These are phyloP conservation scores for Claviceps capensis DNA, from an alignment of 2,329 filamentous ascomycete species.

Conservation along the genomic window DNA sequence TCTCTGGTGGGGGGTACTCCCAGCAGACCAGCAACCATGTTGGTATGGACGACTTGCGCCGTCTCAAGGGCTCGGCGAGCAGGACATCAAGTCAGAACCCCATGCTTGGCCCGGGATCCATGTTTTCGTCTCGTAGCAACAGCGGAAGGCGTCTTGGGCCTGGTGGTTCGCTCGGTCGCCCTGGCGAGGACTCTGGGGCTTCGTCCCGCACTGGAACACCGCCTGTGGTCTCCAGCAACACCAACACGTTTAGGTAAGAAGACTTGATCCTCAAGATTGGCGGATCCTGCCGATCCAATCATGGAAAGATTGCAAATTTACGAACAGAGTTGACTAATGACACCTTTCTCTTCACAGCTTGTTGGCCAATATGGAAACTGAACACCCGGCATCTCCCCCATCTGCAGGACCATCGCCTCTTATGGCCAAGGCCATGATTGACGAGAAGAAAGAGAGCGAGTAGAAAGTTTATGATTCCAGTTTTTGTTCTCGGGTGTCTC, in stretches of 20 bases:
- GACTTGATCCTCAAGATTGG: background rate
- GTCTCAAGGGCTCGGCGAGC: slow-evolving; percentile 54
- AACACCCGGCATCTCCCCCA: slow-evolving; percentile 55
- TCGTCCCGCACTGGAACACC: slow-evolving; percentile 87
- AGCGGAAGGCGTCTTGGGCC: slow-evolving; percentile 74
- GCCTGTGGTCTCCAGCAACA: slow-evolving; percentile 41
- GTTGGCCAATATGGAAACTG: slow-evolving; percentile 47
- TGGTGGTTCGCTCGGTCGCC: slow-evolving; percentile 56
- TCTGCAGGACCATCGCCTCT: slow-evolving; percentile 54
- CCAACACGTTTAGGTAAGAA: slow-evolving; percentile 87
- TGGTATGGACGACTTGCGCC: slow-evolving; percentile 79
- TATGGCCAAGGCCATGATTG: slow-evolving; percentile 47
- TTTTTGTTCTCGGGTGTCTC: slow-evolving; percentile 20
- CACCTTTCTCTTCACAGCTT: slow-evolving; percentile 25
- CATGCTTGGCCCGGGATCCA: slow-evolving; percentile 67
- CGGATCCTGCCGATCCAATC: no score
- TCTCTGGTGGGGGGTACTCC: slow-evolving; percentile 52
- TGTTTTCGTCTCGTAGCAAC: slow-evolving; percentile 82
- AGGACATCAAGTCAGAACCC: slow-evolving; percentile 48
- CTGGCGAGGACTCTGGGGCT: slow-evolving; percentile 71
- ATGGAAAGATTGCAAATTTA: no score
- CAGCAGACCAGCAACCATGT: slow-evolving; percentile 74
- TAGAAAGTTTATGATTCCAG: slow-evolving; percentile 21
- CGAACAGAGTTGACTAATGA: background rate
- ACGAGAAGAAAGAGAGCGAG: slow-evolving; percentile 41